phyloP scores from a whole-genome alignment of 352 stramenopile species.

The Thraustotheca clavata region DNA sequence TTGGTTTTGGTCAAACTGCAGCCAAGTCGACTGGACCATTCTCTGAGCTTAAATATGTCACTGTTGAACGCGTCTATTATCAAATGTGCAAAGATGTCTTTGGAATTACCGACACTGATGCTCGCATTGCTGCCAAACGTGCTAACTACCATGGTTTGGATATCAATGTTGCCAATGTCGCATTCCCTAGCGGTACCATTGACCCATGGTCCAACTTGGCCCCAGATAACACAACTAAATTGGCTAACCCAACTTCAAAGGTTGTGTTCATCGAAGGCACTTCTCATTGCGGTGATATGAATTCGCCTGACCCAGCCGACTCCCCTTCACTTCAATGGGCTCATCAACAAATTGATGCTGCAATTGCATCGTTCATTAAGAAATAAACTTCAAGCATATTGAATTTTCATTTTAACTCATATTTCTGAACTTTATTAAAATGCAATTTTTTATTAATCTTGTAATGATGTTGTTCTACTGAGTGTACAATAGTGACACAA shows the following conservation, averaged over 20 bases:
- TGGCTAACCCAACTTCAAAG: constrained; percentile 6
- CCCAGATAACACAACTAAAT: constrained; percentile 5
- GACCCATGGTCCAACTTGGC: constrained; percentile 53
- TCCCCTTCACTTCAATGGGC: background rate
- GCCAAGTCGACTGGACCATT: constrained; percentile 10
- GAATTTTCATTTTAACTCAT: no score
- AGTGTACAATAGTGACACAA: no score
- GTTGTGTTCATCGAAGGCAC: constrained; percentile 17
- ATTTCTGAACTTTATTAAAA: no score
- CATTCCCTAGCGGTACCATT: constrained; percentile 74
- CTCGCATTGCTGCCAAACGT: constrained; percentile 45
- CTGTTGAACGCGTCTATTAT: constrained; percentile 72
- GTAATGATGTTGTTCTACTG: no score
- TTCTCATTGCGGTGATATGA: constrained; percentile 15
- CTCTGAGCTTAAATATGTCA: constrained; percentile 73
- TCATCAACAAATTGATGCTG: constrained; percentile 3
- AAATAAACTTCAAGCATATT: no score
- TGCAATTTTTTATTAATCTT: no score
- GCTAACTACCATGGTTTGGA: constrained; percentile 60
- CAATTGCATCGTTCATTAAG: background rate
- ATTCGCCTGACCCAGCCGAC: background rate
- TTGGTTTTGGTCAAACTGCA: constrained; percentile 81
- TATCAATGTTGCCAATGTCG: constrained; percentile 61
- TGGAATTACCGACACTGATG: constrained; percentile 42
- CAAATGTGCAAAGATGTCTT: constrained; percentile 63